Evolutionary conservation across 495 filamentous ascomycete genomes (phyloP), one percentile per base, ranked within the genome.

Genomic region (Tuber aestivum): DNA sequence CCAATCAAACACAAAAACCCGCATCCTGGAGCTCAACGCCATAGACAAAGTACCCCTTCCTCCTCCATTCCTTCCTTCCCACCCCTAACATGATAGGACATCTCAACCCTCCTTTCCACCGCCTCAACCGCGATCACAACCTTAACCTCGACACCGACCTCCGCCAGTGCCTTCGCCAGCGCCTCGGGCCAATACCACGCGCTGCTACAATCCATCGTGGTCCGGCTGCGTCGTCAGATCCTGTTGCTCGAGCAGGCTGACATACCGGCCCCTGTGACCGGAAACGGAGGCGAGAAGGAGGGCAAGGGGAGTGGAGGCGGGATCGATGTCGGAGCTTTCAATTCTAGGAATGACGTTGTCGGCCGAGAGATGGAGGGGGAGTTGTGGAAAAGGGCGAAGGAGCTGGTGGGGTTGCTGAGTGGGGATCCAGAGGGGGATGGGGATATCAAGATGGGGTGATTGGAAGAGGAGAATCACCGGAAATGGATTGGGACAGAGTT

Each of bases 261-360:
- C 23, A 87, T 91, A 41, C 80, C 85, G 18, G 85, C 84, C 23
- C 78, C 78, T 23, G 37, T 50, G 5, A 42, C 41, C 65, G 20
- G 74, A 14, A 44, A 76, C 42, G 70, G 76, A 50, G 32, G 76
- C 41, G 37, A 83, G 38, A 75, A 77, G 56, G 75, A 72, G 14
- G 61, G 73, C 7, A 80, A 83, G 79, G 56, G 56, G 56, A 74
- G 84, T 71, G 86, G 85, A 69, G 85, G 85, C 38, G 87, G 86
- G 32, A 79, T 89, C 74, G 91, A 93, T 83, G 86, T 92, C n/a
- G 90, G 91, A 71, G 90, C 89, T 86, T 83, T 93, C 80, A 93
- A 93, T 79, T 89, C 88, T 78, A 85, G 91, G 78, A 90, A 90
- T 74, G 88, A 91, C 78, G 88, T 88, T 18, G 88, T 91, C 40